A percentile compares a stretch with the other conserved stretches of the same genome.
Evolutionary conservation across 441 rosid genomes (phyloP).

Genomic region (Eutrema salsugineum): DNA sequence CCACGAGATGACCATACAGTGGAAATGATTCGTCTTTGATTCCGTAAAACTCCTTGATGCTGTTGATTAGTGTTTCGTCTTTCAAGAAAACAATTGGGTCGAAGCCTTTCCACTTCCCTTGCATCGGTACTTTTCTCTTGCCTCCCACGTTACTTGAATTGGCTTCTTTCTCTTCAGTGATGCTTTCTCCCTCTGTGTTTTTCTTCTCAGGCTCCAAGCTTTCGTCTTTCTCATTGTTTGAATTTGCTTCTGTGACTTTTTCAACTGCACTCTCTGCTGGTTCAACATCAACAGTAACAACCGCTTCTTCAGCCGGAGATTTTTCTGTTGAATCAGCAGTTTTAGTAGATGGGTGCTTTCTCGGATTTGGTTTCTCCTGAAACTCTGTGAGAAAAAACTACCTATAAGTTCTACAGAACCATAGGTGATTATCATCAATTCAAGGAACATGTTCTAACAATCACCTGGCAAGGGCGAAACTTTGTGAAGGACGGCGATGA

Average conservation of each 20-base stretch:
- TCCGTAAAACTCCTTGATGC: slow-evolving; percentile 77
- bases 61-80: slow-evolving; percentile 59
- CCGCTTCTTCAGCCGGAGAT: slow-evolving; percentile 24
- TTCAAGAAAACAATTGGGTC: slow-evolving; percentile 81
- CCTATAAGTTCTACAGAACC: not conserved
- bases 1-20: slow-evolving; percentile 62
- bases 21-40: slow-evolving; percentile 64
- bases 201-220: slow-evolving; percentile 33
- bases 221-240: slow-evolving; percentile 37
- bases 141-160: slow-evolving; percentile 38
- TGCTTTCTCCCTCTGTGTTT: slow-evolving; percentile 26
- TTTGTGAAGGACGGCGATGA: slow-evolving; percentile 81
- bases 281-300: slow-evolving; percentile 33
- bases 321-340: slow-evolving; percentile 33
- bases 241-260: slow-evolving; percentile 39
- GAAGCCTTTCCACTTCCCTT: slow-evolving; percentile 89
- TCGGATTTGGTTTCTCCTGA: slow-evolving; percentile 41
- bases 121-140: slow-evolving; percentile 75
- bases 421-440: not conserved
- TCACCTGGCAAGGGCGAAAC: slow-evolving; percentile 66
- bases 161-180: slow-evolving; percentile 41
- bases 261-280: slow-evolving; percentile 36
- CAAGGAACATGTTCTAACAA: not conserved
- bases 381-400: slow-evolving; percentile 5
- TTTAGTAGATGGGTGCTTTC: slow-evolving; percentile 22